phyloP scores from a whole-genome alignment of 1,139 yeast species.

The Magnusiomyces ingens region DNA sequence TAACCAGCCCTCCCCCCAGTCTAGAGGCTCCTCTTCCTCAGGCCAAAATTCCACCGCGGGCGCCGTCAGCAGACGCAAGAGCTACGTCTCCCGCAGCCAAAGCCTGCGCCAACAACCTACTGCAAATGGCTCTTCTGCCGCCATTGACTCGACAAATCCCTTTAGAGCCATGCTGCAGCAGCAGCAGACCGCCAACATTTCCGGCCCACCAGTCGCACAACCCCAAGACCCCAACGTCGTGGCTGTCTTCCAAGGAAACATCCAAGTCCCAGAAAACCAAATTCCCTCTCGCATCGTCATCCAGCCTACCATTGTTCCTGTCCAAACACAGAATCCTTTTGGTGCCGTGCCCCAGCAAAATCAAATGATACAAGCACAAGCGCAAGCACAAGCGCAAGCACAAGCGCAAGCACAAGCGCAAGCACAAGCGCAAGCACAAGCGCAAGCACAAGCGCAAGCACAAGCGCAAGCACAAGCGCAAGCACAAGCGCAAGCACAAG shows the following conservation, averaged over 20 bases:
- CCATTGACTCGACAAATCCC: slow-evolving; percentile 1
- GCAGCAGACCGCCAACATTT: too few species aligned
- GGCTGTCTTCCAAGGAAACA: background rate
- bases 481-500: slow-evolving; percentile 2
- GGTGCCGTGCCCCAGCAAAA: background rate
- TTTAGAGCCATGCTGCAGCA: background rate
- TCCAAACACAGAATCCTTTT: background rate
- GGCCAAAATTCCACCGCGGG: background rate
- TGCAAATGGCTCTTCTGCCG: background rate
- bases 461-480: slow-evolving; percentile 3
- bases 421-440: background rate
- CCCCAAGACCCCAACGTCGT: too few species aligned
- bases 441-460: slow-evolving; percentile 4
- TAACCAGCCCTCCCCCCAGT: slow-evolving; percentile 13
- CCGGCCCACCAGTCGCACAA: too few species aligned
- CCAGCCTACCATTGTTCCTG: background rate
- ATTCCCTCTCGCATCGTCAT: background rate
- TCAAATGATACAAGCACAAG: background rate
- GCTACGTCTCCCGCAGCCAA: too few species aligned
- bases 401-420: slow-evolving; percentile 4
- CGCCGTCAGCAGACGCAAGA: too few species aligned
- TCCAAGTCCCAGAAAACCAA: background rate
- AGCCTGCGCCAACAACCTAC: too few species aligned
- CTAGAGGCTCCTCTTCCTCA: slow-evolving; percentile 10
- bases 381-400: slow-evolving; percentile 1